Evolutionary conservation across 768 basidiomycete species (phyloP).

Genomic region (Pilatotrama ljubarskyi): DNA sequence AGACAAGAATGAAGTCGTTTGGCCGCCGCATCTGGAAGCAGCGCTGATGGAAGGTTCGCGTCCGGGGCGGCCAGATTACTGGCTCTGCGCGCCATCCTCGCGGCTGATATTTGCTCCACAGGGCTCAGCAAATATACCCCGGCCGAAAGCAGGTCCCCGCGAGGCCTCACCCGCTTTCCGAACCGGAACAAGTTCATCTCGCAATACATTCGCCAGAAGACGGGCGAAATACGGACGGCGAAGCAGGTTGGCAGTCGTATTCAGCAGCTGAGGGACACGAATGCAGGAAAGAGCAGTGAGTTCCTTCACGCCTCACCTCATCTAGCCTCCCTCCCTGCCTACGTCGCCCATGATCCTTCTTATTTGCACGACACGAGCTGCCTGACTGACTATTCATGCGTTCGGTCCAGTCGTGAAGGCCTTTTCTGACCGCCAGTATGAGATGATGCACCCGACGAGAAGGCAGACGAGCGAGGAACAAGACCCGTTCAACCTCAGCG

Average conservation of each 20-base stretch:
- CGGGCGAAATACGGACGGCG: conserved; percentile 68
- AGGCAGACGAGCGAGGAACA: background rate
- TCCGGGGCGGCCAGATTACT: background rate
- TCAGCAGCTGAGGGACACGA: conserved; percentile 75
- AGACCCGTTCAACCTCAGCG: background rate
- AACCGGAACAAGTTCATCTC: conserved; percentile 81
- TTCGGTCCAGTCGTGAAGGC: conserved; percentile 26
- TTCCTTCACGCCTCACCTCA: conserved; percentile 7
- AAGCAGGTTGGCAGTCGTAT: conserved; percentile 82
- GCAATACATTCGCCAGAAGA: conserved; percentile 69
- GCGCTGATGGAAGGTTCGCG: conserved; percentile 69
- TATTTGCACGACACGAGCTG: conserved; percentile 23
- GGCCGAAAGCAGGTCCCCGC: conserved; percentile 70
- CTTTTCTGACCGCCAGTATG: conserved; percentile 30
- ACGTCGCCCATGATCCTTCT: conserved; percentile 5
- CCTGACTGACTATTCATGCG: background rate
- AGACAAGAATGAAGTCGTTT: conserved; percentile 69
- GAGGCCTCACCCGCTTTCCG: conserved; percentile 73
- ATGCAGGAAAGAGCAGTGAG: conserved; percentile 71
- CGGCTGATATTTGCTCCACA: conserved; percentile 32
- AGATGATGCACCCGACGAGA: conserved; percentile 27
- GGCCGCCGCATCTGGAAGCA: conserved; percentile 79
- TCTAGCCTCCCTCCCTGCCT: background rate
- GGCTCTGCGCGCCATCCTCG: background rate
- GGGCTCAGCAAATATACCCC: conserved; percentile 74